phyloP scores from a whole-genome alignment of 768 basidiomycete species.

The Rhizopogon roseolus region DNA sequence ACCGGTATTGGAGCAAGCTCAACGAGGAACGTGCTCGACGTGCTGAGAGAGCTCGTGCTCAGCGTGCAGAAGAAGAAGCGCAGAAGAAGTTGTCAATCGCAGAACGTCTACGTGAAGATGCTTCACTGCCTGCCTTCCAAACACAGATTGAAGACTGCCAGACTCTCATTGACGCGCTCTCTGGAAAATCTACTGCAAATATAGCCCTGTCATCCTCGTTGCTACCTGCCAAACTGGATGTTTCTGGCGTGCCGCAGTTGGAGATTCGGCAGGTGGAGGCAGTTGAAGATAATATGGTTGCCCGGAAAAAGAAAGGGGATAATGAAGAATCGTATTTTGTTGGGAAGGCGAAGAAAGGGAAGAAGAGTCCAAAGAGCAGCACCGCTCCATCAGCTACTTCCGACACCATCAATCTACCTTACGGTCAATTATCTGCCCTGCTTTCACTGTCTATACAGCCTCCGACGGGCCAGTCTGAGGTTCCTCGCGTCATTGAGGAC shows the following conservation, averaged over 20 bases:
- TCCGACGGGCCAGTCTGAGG: conserved; percentile 70
- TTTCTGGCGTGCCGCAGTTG: conserved; percentile 70
- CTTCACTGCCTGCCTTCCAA: conserved; percentile 84
- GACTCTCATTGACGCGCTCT: conserved; percentile 83
- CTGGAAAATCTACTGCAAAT: conserved; percentile 52
- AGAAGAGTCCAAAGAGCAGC: conserved; percentile 46
- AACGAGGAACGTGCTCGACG: conserved; percentile 85
- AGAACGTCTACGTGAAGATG: conserved; percentile 84
- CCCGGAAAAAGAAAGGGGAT: conserved; percentile 89
- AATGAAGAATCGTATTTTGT: conserved; percentile 81
- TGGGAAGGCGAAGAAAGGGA: conserved; percentile 63
- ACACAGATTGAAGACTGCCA: conserved; percentile 95
- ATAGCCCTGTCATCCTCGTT: conserved; percentile 40
- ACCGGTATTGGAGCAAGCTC: conserved; percentile 77
- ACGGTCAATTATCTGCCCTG: conserved; percentile 84
- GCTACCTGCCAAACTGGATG: conserved; percentile 33
- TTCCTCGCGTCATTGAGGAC: conserved; percentile 82
- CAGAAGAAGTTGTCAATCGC: conserved; percentile 77
- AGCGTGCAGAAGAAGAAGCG: conserved; percentile 73
- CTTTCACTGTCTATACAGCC: conserved; percentile 87
- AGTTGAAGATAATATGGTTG: conserved; percentile 58
- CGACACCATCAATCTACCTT: conserved; percentile 57
- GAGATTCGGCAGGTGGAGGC: conserved; percentile 83
- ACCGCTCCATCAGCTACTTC: conserved; percentile 30
- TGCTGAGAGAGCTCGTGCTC: conserved; percentile 70